A percentile compares a stretch with the other conserved stretches of the same genome.
Evolutionary conservation across 116 monocot genomes (phyloP).

Genomic region (Dioscorea cayenensis): DNA sequence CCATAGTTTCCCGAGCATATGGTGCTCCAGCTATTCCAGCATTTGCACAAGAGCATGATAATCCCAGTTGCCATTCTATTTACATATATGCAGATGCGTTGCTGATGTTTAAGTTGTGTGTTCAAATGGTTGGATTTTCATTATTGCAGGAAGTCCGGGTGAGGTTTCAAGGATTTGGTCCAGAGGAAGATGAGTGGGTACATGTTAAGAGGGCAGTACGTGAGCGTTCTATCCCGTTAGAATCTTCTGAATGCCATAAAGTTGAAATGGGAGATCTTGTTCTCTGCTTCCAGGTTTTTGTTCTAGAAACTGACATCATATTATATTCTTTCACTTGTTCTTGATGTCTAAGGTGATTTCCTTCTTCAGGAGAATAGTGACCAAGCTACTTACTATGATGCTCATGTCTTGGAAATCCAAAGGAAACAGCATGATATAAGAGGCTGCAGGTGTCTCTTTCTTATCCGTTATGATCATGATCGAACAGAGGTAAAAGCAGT

Average conservation of each 20-base stretch:
- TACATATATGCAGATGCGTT: too few species aligned
- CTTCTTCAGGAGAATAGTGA: constrained; percentile 50
- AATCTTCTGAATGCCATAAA: constrained; percentile 54
- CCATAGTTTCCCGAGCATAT: background rate
- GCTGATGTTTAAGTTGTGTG: too few species aligned
- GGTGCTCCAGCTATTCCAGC: background rate
- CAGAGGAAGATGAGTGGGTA: constrained; percentile 84
- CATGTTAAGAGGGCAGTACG: constrained; percentile 53
- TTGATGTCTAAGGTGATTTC: background rate
- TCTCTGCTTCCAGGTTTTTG: constrained; percentile 59
- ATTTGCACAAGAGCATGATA: too few species aligned
- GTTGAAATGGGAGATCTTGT: constrained; percentile 62
- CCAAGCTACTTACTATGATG: constrained; percentile 56
- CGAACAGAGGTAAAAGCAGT: constrained; percentile 28
- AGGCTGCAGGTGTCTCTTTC: constrained; percentile 74
- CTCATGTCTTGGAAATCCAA: constrained; percentile 53
- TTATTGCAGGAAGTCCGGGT: constrained; percentile 63
- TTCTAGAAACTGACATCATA: background rate
- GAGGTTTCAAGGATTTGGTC: constrained; percentile 53
- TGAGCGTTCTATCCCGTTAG: constrained; percentile 61
- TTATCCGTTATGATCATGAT: constrained; percentile 58
- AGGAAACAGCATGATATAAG: constrained; percentile 73
- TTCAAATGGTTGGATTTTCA: background rate
- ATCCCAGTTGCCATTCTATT: too few species aligned
- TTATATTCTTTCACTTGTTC: background rate